Evolutionary conservation across 805 yeast genomes (phyloP).

Genomic region (Candida endomychidarum): DNA sequence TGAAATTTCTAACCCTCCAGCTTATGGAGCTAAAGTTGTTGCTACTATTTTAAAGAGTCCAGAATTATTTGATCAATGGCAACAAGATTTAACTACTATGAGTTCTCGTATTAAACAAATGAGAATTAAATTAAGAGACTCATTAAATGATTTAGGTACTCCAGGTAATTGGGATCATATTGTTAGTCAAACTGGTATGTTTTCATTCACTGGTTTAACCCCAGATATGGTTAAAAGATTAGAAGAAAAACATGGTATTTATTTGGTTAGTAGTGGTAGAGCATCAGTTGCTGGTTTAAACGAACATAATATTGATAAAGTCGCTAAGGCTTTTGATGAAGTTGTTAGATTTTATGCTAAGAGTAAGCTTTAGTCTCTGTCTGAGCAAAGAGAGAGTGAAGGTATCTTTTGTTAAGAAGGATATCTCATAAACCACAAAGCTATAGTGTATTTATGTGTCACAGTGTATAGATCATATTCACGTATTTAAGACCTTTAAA

Average conservation of each 20-base stretch:
- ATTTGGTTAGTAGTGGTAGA: constrained; percentile 80
- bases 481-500: too few species aligned
- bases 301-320: constrained; percentile 69
- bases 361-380: constrained; percentile 20
- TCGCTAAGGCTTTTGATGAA: constrained; percentile 79
- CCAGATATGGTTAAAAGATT: constrained; percentile 74
- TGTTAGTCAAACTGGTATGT: constrained; percentile 91
- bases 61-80: constrained; percentile 77
- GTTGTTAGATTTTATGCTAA: constrained; percentile 50
- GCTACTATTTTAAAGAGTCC: constrained; percentile 67
- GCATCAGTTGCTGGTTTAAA: constrained; percentile 94
- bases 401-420: too few species aligned
- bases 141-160: constrained; percentile 60
- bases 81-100: constrained; percentile 80
- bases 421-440: too few species aligned
- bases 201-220: constrained; percentile 86
- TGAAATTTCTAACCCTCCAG: constrained; percentile 91
- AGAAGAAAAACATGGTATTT: constrained; percentile 77
- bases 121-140: constrained; percentile 67
- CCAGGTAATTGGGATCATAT: constrained; percentile 95
- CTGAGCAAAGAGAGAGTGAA: too few species aligned
- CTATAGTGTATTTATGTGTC: too few species aligned
- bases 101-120: constrained; percentile 75
- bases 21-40: constrained; percentile 92
- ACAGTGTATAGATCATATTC: too few species aligned